These are phyloP conservation scores for Phoma sp. DNA, from an alignment of 2,329 filamentous ascomycete species.

Conservation along the genomic window DNA sequence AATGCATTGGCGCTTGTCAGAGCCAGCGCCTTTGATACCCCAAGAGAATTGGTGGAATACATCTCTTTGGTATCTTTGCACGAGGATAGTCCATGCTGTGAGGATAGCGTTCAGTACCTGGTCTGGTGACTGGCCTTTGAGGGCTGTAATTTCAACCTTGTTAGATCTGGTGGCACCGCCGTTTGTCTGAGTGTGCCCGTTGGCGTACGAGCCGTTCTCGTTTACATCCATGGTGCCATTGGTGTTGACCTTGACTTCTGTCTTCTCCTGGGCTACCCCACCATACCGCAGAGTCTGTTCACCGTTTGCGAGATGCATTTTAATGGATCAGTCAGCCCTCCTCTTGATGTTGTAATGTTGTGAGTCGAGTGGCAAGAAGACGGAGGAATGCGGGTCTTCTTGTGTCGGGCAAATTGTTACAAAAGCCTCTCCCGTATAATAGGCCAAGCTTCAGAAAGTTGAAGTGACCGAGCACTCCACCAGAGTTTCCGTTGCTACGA, in stretches of 20 bases:
- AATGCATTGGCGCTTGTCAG: conserved; percentile 25
- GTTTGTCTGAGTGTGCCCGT: conserved; percentile 5
- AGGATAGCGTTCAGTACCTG: conserved; percentile 33
- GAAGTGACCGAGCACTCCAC: conserved; percentile 22
- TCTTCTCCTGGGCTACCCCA: conserved; percentile 20
- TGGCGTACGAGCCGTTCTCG: conserved; percentile 11
- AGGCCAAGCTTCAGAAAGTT: conserved; percentile 29
- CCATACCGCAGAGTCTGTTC: conserved; percentile 26
- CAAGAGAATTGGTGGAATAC: conserved; percentile 41
- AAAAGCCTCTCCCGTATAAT: conserved; percentile 30
- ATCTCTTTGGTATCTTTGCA: conserved; percentile 44
- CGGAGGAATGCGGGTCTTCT: conserved; percentile 15
- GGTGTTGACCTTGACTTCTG: conserved; percentile 24
- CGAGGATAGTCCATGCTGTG: conserved; percentile 41
- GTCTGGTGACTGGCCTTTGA: conserved; percentile 16
- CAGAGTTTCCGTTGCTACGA: conserved; percentile 16
- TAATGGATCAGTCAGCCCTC: background rate
- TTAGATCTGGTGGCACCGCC: conserved; percentile 17
- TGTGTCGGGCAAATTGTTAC: conserved; percentile 17
- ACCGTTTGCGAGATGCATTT: conserved; percentile 33
- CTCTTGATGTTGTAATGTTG: background rate
- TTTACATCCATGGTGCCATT: conserved; percentile 15
- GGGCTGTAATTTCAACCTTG: conserved; percentile 24
- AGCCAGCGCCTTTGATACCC: conserved; percentile 26
- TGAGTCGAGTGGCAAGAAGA: background rate